phyloP scores from a whole-genome alignment of 75 land plant genomes.

The Pseudotsuga menziesii region DNA sequence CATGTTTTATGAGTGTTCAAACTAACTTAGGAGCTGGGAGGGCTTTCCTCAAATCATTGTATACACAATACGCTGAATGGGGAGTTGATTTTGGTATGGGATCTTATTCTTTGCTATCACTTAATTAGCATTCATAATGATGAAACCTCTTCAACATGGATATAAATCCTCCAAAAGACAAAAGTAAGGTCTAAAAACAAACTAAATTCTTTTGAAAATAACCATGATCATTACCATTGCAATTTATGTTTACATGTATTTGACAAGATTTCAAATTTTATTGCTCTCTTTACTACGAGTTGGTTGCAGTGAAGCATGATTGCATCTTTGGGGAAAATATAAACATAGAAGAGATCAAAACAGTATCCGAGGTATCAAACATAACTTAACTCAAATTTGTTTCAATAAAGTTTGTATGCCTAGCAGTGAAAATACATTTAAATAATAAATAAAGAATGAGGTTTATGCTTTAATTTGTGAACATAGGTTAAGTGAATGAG shows the following conservation, averaged over 20 bases:
- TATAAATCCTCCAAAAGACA: too few species aligned
- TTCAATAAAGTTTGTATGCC: not conserved
- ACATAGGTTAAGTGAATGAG: too few species aligned
- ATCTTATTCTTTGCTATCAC: not conserved
- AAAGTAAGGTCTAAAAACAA: too few species aligned
- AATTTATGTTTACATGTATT: too few species aligned
- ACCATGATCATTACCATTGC: too few species aligned
- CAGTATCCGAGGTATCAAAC: conserved; percentile 66
- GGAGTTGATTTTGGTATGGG: conserved; percentile 84
- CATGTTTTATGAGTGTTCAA: conserved; percentile 79
- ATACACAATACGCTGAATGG: conserved; percentile 84
- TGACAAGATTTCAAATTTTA: too few species aligned
- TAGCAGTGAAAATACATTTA: not conserved
- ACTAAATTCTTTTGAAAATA: too few species aligned
- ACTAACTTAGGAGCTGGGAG: conserved; percentile 57
- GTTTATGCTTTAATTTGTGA: too few species aligned
- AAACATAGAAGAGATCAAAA: conserved; percentile 48
- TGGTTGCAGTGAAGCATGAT: conserved; percentile 77
- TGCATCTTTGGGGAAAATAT: conserved; percentile 90
- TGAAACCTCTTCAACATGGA: too few species aligned
- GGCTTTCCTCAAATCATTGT: conserved; percentile 79
- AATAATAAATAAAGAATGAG: too few species aligned
- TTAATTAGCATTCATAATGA: too few species aligned
- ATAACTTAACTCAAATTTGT: not conserved
- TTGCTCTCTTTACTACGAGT: not conserved